Evolutionary conservation across 2,329 filamentous ascomycete species (phyloP).

Genomic region (Aspergillus niger): DNA sequence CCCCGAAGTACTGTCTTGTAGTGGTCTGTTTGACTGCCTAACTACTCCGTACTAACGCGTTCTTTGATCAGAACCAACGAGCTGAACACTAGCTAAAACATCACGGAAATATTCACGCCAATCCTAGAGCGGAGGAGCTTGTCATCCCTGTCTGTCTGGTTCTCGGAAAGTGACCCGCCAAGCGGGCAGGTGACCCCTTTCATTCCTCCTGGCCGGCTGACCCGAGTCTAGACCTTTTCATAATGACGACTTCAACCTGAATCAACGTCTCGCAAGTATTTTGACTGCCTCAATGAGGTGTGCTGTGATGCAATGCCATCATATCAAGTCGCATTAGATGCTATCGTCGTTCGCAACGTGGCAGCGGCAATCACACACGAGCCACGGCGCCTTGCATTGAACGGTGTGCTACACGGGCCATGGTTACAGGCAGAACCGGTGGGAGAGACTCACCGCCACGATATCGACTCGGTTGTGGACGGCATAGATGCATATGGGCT

Average conservation of each 20-base stretch:
- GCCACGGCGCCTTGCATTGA: constrained; percentile 15
- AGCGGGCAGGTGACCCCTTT: not conserved
- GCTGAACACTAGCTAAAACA: not conserved
- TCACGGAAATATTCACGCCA: not conserved
- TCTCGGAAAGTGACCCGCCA: constrained; percentile 7
- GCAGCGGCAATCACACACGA: constrained; percentile 9
- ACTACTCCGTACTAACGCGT: not conserved
- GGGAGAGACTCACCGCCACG: constrained; percentile 20
- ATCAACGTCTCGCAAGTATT: not conserved
- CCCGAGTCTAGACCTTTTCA: constrained; percentile 4
- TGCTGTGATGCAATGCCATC: not conserved
- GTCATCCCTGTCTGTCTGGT: not conserved
- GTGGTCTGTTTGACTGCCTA: not conserved
- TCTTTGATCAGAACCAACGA: not conserved
- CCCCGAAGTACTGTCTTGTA: not conserved
- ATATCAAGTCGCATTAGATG: not conserved
- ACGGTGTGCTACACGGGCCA: constrained; percentile 4
- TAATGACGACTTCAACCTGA: not conserved
- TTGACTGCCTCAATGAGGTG: not conserved
- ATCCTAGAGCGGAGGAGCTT: not conserved
- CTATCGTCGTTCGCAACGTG: constrained; percentile 17
- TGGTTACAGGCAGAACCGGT: constrained; percentile 6
- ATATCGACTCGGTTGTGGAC: constrained; percentile 8
- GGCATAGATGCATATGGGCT: not conserved
- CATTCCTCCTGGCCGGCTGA: constrained; percentile 2